Conservation (phyloP, 441 rosid genomes). For the Biscutella auriculata region DNA sequence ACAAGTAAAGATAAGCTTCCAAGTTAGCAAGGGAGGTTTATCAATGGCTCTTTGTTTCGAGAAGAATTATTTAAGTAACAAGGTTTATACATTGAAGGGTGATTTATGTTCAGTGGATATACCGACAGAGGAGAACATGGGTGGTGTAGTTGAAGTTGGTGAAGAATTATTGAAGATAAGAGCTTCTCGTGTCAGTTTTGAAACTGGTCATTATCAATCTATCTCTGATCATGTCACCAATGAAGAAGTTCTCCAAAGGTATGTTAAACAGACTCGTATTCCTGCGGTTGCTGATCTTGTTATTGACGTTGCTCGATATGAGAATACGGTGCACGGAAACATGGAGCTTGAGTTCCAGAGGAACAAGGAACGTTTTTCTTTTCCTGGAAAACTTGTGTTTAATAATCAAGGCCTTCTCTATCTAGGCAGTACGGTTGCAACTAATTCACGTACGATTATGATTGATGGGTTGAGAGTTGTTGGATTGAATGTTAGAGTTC, state of each 20-base stretch:
- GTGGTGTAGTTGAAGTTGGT: constrained; percentile 30
- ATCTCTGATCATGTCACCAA: constrained; percentile 20
- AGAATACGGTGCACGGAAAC: constrained; percentile 88
- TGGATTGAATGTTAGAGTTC: no score
- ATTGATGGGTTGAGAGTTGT: no score
- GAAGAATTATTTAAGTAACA: no score
- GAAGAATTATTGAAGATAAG: constrained; percentile 36
- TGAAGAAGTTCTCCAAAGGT: constrained; percentile 27
- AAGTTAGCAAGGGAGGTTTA: no score
- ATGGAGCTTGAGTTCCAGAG: constrained; percentile 94
- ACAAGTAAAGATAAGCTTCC: no score
- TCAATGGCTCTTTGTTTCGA: no score
- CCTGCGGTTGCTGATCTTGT: no score
- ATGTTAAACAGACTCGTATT: no score
- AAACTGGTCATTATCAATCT: constrained; percentile 26
- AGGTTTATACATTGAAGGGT: constrained; percentile 31
- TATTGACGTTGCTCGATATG: constrained; percentile 89
- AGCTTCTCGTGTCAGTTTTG: constrained; percentile 34
- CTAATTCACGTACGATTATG: no score
- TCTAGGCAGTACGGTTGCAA: no score
- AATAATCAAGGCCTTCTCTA: no score
- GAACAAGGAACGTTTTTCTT: constrained; percentile 95
- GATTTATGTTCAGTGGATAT: constrained; percentile 33
- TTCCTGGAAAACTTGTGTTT: no score
- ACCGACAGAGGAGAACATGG: constrained; percentile 35